Evolutionary conservation across 306 rosid genomes (phyloP).

Genomic region (Castanospermum australe): DNA sequence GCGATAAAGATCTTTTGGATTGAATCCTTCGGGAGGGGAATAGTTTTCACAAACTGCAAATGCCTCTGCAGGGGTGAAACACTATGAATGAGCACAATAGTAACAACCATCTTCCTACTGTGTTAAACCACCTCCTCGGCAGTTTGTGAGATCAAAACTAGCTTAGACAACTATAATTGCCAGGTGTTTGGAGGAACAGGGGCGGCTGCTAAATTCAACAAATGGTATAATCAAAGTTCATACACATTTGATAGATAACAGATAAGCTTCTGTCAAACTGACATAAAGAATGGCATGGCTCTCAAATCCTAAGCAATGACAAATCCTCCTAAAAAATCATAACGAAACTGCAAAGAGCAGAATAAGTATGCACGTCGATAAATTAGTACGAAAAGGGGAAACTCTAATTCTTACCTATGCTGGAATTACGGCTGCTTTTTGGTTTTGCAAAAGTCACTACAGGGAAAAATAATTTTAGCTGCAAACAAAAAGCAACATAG

Average conservation of each 20-base stretch:
- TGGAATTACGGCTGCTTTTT: slow-evolving; percentile 91
- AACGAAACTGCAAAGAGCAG: no score
- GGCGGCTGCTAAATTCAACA: not conserved
- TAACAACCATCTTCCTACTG: no score
- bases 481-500: slow-evolving; percentile 38
- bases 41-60: slow-evolving; percentile 97
- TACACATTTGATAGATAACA: not conserved
- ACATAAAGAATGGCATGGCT: not conserved
- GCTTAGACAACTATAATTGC: not conserved
- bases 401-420: slow-evolving; percentile 65
- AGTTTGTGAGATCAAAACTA: not conserved
- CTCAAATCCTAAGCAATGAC: slow-evolving; percentile 5
- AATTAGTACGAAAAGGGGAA: slow-evolving; percentile 12
- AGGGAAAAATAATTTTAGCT: slow-evolving; percentile 95
- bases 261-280: not conserved
- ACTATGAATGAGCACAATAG: slow-evolving; percentile 22
- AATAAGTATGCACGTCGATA: not conserved
- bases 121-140: not conserved
- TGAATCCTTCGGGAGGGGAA: slow-evolving; percentile 92
- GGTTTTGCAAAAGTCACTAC: slow-evolving; percentile 88
- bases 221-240: not conserved
- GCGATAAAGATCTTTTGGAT: slow-evolving; percentile 79
- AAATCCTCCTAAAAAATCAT: slow-evolving; percentile 4
- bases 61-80: slow-evolving; percentile 66
- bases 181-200: slow-evolving; percentile 10